Base-by-base conservation (phyloP, 305 asterid species). In the Vinca major region DNA sequence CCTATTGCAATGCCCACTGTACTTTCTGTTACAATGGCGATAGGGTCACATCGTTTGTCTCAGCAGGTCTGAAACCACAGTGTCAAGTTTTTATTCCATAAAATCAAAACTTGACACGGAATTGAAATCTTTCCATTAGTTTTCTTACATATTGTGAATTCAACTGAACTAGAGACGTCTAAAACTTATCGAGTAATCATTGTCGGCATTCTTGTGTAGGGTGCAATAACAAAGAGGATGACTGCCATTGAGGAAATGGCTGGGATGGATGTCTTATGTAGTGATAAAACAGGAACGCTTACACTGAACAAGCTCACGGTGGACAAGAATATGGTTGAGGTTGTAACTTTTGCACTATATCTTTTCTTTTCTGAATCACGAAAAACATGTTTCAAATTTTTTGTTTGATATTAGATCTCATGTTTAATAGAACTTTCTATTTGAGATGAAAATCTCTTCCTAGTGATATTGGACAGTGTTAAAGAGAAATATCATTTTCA, bases 1-100 rank as follows among this genome's bases (percentile, higher is more conserved):
- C 80, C 80, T 10, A 62, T 76, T 36, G 80, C 71, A 45, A 76
- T 76, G 71, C 80, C 80, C 21, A 33, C 73, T 17, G 69, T 63
- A 58, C 70, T 71, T 40, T 76, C 75, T 10, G 73, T 71, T 10
- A 71, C 69, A 3, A 76, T 76, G 80, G 67, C 67, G 21, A 50
- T 33, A 37, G 73, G 76, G 7, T 69, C 75, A 58, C 62, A 62
- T 62, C 54, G 62, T 19, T 66, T 71, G 47, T 21, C 77, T 50
- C 77, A 73, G 49, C 77, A 73, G 72, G 77, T 73, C 55, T 14
- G 47, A 55, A 45, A 5, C 40, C 10, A 37, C 2, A 14, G 1
- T 10, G 11, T 44, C 40, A 44, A 17, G 5, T 7, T 10, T 41
- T 40, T 3, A 37, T 61, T 37, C 8, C 65, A 39, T 3, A 5